Percentiles rank a stretch among this genome's conserved stretches.
Evolutionary conservation across 768 basidiomycete species (phyloP).

Genomic region (Phaeolepiota aurea): DNA sequence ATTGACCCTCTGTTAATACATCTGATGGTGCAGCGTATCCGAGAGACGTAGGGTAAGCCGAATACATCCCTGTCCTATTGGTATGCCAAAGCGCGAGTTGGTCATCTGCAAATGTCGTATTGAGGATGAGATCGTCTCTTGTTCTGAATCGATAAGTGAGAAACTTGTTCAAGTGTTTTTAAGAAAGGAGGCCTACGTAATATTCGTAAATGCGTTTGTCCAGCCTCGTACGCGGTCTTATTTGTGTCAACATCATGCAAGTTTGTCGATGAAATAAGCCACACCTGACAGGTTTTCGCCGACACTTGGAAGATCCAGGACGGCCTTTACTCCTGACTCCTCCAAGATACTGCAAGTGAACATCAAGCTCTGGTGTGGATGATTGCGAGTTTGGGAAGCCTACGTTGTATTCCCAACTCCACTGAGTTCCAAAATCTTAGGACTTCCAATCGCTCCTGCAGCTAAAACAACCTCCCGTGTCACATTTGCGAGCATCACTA

Average conservation of each 20-base stretch:
- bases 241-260: background rate
- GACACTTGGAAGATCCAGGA: slow-evolving; percentile 39
- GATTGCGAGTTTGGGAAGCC: slow-evolving; percentile 2
- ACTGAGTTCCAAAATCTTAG: slow-evolving; percentile 20
- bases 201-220: slow-evolving; percentile 22
- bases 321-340: slow-evolving; percentile 30
- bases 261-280: background rate
- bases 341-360: slow-evolving; percentile 25
- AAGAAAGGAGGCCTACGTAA: slow-evolving; percentile 11
- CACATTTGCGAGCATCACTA: slow-evolving; percentile 28
- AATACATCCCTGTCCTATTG: slow-evolving; percentile 19
- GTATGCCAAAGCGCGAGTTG: slow-evolving; percentile 18
- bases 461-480: slow-evolving; percentile 47
- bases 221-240: slow-evolving; percentile 24
- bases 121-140: slow-evolving; percentile 15
- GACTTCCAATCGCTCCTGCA: slow-evolving; percentile 35
- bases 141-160: slow-evolving; percentile 9
- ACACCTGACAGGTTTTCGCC: slow-evolving; percentile 32
- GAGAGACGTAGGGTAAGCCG: slow-evolving; percentile 21
- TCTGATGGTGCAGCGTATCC: slow-evolving; percentile 18
- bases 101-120: slow-evolving; percentile 13
- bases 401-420: slow-evolving; percentile 24
- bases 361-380: background rate
- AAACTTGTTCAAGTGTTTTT: background rate
- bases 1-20: slow-evolving; percentile 12